Percentiles rank a stretch among this genome's conserved stretches.
phyloP scores from a whole-genome alignment of 108 stramenopile genomes.

The Nannochloropsis oceanica region DNA sequence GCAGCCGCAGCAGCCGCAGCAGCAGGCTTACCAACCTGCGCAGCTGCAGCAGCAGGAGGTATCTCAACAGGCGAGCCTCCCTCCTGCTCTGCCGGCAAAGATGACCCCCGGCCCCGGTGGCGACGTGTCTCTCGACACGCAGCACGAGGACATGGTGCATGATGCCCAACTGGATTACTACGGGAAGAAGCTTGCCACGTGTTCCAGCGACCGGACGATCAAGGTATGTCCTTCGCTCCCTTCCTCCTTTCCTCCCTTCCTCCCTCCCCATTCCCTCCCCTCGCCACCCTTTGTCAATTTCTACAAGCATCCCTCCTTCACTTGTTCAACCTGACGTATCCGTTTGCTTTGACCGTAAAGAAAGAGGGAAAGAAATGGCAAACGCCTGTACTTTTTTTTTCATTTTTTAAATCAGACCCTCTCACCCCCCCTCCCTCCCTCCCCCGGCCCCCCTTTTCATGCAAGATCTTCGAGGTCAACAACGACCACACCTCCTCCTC shows the following conservation, averaged over 20 bases:
- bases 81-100: background rate
- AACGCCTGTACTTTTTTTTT: no score
- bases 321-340: no score
- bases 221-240: background rate
- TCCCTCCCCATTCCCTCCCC: no score
- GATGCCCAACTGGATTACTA: slow-evolving; percentile 47
- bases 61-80: background rate
- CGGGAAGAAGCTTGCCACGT: slow-evolving; percentile 38
- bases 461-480: no score
- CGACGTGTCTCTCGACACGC: slow-evolving; percentile 30
- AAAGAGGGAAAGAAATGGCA: no score
- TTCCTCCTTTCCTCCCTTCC: background rate
- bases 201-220: slow-evolving; percentile 21
- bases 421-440: no score
- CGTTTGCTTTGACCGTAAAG: no score
- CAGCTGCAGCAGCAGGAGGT: background rate
- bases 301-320: no score
- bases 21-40: background rate
- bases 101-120: background rate
- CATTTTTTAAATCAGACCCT: no score
- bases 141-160: slow-evolving; percentile 42
- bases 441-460: no score
- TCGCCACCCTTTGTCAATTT: no score
- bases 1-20: background rate
- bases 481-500: no score